Evolutionary conservation across 2,329 filamentous ascomycete species (phyloP).

Genomic region (Cordyceps farinosa): DNA sequence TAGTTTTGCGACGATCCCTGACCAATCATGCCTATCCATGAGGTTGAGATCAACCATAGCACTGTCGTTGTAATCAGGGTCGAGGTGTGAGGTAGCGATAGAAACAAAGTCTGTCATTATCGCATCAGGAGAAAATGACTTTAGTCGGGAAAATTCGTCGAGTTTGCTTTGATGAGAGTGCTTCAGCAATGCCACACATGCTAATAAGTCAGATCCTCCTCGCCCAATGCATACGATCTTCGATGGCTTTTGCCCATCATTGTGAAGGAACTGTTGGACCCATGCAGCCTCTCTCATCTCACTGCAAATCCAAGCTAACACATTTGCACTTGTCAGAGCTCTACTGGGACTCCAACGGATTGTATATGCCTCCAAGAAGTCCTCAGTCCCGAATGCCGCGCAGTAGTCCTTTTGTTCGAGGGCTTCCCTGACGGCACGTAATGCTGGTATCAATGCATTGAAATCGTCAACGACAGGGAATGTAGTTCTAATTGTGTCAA

Average conservation of each 20-base stretch:
- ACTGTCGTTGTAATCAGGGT: conserved; percentile 11
- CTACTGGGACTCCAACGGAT: conserved; percentile 24
- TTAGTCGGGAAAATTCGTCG: conserved; percentile 1
- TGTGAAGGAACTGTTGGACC: conserved; percentile 16
- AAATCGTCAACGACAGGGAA: conserved; percentile 22
- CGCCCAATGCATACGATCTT: conserved; percentile 21
- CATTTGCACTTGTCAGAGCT: conserved; percentile 20
- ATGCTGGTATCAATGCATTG: conserved; percentile 19
- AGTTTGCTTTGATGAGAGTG: conserved; percentile 16
- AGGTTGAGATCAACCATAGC: conserved; percentile 19
- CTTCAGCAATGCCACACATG: conserved; percentile 17
- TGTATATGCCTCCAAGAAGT: conserved; percentile 22
- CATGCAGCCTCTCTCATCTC: conserved; percentile 19
- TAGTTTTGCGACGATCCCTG: conserved; percentile 20
- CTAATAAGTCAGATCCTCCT: conserved; percentile 22
- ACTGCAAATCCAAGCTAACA: conserved; percentile 21
- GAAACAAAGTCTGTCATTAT: not conserved
- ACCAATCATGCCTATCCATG: conserved; percentile 21
- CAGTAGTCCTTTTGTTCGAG: conserved; percentile 18
- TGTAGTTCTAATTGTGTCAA: conserved; percentile 20
- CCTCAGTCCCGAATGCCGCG: conserved; percentile 20
- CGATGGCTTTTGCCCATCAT: conserved; percentile 9
- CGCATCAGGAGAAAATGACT: conserved; percentile 14
- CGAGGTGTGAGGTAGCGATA: conserved; percentile 9
- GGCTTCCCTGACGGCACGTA: conserved; percentile 20